Evolutionary conservation across 495 filamentous ascomycete species (phyloP).

Genomic region (Tuber brumale): DNA sequence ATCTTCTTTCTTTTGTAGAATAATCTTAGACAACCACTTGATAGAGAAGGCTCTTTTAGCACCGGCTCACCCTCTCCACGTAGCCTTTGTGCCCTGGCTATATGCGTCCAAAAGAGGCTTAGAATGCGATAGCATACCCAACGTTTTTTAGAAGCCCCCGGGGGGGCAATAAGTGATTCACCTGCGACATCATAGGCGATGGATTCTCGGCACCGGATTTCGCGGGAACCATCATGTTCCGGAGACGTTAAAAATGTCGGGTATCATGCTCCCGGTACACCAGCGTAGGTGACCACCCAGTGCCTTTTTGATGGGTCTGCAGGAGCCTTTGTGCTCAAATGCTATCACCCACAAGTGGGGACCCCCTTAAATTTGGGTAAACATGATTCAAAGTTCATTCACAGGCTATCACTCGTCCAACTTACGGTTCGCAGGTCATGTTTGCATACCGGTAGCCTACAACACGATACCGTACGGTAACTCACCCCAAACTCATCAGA

Average conservation of each 20-base stretch:
- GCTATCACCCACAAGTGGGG: neutral
- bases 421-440: neutral
- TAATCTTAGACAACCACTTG: constrained; percentile 2
- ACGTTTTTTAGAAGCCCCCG: neutral
- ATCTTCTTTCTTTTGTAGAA: neutral
- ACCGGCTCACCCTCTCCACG: neutral
- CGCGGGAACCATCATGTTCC: neutral
- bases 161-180: neutral
- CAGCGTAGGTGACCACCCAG: neutral
- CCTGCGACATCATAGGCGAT: neutral
- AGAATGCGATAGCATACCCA: neutral
- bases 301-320: neutral
- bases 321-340: neutral
- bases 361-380: neutral
- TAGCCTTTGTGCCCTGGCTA: neutral
- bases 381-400: neutral
- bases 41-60: constrained; percentile 1
- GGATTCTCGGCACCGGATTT: neutral
- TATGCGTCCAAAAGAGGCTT: neutral
- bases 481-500: neutral
- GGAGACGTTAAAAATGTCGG: neutral
- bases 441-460: neutral
- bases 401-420: neutral
- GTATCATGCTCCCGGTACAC: neutral
- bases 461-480: neutral